Percentiles rank a stretch among this genome's conserved stretches.
Conservation (phyloP, 805 yeast genomes). For the Huiozyma sinensis region DNA sequence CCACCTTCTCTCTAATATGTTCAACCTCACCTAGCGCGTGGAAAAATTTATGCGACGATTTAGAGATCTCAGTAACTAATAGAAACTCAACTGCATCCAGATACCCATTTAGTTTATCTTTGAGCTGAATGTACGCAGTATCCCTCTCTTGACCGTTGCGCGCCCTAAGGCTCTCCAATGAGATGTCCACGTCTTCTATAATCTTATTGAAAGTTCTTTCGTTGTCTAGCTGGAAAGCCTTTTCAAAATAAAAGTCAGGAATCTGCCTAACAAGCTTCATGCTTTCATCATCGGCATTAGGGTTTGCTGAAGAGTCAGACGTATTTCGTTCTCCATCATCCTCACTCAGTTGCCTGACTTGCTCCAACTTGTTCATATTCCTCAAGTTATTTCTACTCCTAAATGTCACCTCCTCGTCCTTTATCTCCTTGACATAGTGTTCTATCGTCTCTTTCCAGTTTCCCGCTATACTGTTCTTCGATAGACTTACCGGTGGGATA, state of each 20-base stretch:
- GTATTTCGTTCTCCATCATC: conserved; percentile 4
- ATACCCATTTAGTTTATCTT: conserved; percentile 70
- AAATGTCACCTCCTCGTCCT: conserved; percentile 36
- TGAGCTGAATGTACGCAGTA: conserved; percentile 47
- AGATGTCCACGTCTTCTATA: conserved; percentile 44
- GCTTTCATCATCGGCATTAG: conserved; percentile 13
- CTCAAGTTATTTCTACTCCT: conserved; percentile 35
- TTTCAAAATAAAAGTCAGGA: conserved; percentile 59
- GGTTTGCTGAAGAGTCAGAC: conserved; percentile 6
- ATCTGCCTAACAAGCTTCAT: conserved; percentile 27
- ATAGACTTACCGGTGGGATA: conserved; percentile 69
- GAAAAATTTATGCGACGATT: conserved; percentile 76
- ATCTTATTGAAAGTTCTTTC: conserved; percentile 76
- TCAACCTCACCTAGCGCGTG: conserved; percentile 73
- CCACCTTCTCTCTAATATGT: conserved; percentile 46
- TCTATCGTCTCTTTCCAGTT: conserved; percentile 35
- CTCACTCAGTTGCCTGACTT: conserved; percentile 28
- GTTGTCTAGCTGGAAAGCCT: conserved; percentile 72
- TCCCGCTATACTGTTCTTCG: conserved; percentile 35
- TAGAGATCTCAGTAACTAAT: conserved; percentile 70
- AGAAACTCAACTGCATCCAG: conserved; percentile 78
- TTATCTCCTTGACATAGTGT: conserved; percentile 35
- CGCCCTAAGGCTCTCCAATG: conserved; percentile 22
- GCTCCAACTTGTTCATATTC: conserved; percentile 26
- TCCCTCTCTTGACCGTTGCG: conserved; percentile 27